Conservation (phyloP, 2,329 filamentous ascomycete genomes). For the Clonostachys rhizophaga region DNA sequence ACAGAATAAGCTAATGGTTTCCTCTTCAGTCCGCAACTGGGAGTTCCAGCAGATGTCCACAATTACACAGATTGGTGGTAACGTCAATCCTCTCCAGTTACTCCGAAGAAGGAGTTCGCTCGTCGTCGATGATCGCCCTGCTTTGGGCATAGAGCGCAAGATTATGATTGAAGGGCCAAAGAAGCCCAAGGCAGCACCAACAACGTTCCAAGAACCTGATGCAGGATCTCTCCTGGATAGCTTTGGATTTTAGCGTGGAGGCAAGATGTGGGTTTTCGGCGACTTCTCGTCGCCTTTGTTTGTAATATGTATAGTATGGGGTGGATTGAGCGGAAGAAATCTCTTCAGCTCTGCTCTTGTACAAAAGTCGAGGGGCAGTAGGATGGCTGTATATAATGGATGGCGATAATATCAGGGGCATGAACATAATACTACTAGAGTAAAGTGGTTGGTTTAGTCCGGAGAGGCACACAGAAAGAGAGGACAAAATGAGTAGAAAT, state of each 20-base stretch:
- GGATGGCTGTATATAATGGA: background rate
- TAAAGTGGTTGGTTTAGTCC: no score
- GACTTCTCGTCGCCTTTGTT: no score
- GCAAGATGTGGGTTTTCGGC: background rate
- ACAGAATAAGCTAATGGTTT: constrained; percentile 7
- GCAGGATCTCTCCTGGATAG: constrained; percentile 81
- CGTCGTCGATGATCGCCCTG: constrained; percentile 70
- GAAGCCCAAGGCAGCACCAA: constrained; percentile 56
- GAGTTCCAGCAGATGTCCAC: constrained; percentile 61
- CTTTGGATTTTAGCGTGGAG: constrained; percentile 70
- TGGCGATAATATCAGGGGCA: background rate
- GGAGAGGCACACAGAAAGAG: no score
- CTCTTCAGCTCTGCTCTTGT: background rate
- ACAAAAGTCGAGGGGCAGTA: background rate
- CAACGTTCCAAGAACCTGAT: constrained; percentile 90
- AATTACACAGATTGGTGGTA: constrained; percentile 30
- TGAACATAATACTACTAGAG: no score
- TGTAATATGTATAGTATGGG: no score
- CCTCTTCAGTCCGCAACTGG: constrained; percentile 65
- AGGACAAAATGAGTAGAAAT: no score
- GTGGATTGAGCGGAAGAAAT: background rate
- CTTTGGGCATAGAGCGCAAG: constrained; percentile 31
- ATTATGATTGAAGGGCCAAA: constrained; percentile 31
- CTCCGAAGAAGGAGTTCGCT: constrained; percentile 70
- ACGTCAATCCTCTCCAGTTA: constrained; percentile 62